phyloP scores from a whole-genome alignment of 345 rosid genomes.

The Populus tremula region DNA sequence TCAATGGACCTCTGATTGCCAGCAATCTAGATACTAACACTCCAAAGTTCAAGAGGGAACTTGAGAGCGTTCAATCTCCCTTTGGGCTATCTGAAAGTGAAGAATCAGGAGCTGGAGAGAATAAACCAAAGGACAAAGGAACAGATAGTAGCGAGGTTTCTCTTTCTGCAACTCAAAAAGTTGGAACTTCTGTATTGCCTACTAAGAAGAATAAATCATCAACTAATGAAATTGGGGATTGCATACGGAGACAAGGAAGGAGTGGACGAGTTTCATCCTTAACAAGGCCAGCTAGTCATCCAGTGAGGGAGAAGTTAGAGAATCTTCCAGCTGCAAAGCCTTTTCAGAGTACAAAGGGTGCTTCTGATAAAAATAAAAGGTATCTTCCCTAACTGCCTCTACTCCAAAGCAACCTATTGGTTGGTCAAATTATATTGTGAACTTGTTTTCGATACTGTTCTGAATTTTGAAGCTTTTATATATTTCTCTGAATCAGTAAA shows the following conservation, averaged over 20 bases:
- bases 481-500: slow-evolving; percentile 56
- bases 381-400: slow-evolving; percentile 13
- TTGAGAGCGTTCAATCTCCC: slow-evolving; percentile 59
- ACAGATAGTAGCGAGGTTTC: slow-evolving; percentile 49
- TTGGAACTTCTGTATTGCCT: slow-evolving; percentile 47
- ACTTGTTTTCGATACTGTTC: neutral
- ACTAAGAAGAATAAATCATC: slow-evolving; percentile 54
- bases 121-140: slow-evolving; percentile 56
- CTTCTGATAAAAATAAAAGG: slow-evolving; percentile 81
- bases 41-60: slow-evolving; percentile 58
- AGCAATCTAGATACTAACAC: slow-evolving; percentile 39
- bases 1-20: slow-evolving; percentile 44
- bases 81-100: slow-evolving; percentile 77
- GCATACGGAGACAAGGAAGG: slow-evolving; percentile 76
- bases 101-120: slow-evolving; percentile 82
- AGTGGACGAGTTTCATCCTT: slow-evolving; percentile 54
- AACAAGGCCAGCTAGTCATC: slow-evolving; percentile 50
- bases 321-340: slow-evolving; percentile 56
- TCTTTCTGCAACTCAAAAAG: slow-evolving; percentile 45
- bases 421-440: slow-evolving; percentile 9
- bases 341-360: slow-evolving; percentile 49
- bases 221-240: slow-evolving; percentile 62
- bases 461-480: neutral
- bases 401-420: neutral
- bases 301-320: slow-evolving; percentile 57